Percentiles rank a stretch among this genome's conserved stretches.
Conservation (phyloP, 768 basidiomycete genomes). For the Cyclocybe cylindracea region DNA sequence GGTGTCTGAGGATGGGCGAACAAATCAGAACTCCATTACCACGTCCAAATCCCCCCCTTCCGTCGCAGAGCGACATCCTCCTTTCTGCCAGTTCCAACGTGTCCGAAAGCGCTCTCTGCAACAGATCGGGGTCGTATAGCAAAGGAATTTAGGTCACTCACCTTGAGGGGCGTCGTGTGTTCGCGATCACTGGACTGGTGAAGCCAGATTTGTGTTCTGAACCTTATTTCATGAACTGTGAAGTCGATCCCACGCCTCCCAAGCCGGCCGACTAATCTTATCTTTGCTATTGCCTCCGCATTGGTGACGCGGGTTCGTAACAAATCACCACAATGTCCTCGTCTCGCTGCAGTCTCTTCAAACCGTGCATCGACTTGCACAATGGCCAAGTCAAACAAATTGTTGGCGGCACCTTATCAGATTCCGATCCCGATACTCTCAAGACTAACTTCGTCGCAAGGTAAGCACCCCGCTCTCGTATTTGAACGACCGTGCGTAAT, state of each 20-base stretch:
- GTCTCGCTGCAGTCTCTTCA: conserved; percentile 58
- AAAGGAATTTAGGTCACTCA: conserved; percentile 29
- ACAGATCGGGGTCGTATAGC: conserved; percentile 8
- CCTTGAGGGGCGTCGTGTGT: conserved; percentile 46
- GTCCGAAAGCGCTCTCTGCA: neutral
- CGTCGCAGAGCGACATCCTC: neutral
- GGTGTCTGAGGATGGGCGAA: conserved; percentile 24
- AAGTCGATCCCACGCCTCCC: conserved; percentile 35
- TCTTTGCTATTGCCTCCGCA: conserved; percentile 1
- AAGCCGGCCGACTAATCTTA: conserved; percentile 5
- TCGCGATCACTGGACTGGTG: conserved; percentile 32
- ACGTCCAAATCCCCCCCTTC: conserved; percentile 1
- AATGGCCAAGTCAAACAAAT: conserved; percentile 97
- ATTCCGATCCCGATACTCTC: conserved; percentile 55
- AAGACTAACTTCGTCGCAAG: conserved; percentile 91
- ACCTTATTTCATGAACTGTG: conserved; percentile 50
- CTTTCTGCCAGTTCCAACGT: neutral
- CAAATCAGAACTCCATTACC: conserved; percentile 13
- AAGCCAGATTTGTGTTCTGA: conserved; percentile 35
- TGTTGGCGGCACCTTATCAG: conserved; percentile 90
- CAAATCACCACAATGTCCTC: conserved; percentile 27
- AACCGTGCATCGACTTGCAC: conserved; percentile 97
- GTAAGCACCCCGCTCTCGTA: conserved; percentile 60
- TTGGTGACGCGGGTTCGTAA: too few relatives aligned
- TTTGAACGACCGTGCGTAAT: neutral